A percentile compares a stretch with the other conserved stretches of the same genome.
phyloP scores from a whole-genome alignment of 805 yeast species.

The Yamadazyma sp. region DNA sequence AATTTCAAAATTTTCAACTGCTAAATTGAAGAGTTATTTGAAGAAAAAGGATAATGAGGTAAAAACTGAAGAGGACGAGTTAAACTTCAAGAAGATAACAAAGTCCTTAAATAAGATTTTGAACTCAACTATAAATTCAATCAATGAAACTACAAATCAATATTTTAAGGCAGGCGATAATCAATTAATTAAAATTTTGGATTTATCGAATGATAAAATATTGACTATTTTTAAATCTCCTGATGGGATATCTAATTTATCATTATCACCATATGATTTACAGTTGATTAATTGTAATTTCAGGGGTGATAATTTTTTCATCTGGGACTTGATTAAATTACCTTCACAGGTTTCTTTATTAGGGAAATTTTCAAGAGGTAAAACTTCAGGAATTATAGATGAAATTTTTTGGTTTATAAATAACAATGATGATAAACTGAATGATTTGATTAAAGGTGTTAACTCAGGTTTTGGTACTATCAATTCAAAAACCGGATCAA shows the following conservation, averaged over 20 bases:
- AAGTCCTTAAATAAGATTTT: constrained; percentile 30
- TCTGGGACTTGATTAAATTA: constrained; percentile 60
- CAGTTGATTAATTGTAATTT: constrained; percentile 50
- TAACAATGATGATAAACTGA: constrained; percentile 25
- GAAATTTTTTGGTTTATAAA: constrained; percentile 53
- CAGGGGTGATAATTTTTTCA: constrained; percentile 60
- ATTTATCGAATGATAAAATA: constrained; percentile 39
- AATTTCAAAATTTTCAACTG: constrained; percentile 42
- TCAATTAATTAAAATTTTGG: constrained; percentile 44
- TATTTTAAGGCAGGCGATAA: constrained; percentile 24
- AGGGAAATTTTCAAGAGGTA: constrained; percentile 62
- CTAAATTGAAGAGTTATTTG: constrained; percentile 40
- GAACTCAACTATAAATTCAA: constrained; percentile 31
- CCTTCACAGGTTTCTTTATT: constrained; percentile 50
- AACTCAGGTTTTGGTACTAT: constrained; percentile 49
- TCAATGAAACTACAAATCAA: constrained; percentile 15
- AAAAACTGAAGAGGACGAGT: constrained; percentile 15
- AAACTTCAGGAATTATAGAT: constrained; percentile 52
- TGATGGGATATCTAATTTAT: constrained; percentile 57
- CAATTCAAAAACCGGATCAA: constrained; percentile 53
- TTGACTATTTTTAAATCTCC: constrained; percentile 52
- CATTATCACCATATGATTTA: constrained; percentile 60
- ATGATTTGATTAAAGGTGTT: constrained; percentile 18
- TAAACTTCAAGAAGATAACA: constrained; percentile 27
- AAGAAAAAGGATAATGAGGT: constrained; percentile 13